Evolutionary conservation across 73 alveolate species (phyloP).

Genomic region (Symbiodinium natans): DNA sequence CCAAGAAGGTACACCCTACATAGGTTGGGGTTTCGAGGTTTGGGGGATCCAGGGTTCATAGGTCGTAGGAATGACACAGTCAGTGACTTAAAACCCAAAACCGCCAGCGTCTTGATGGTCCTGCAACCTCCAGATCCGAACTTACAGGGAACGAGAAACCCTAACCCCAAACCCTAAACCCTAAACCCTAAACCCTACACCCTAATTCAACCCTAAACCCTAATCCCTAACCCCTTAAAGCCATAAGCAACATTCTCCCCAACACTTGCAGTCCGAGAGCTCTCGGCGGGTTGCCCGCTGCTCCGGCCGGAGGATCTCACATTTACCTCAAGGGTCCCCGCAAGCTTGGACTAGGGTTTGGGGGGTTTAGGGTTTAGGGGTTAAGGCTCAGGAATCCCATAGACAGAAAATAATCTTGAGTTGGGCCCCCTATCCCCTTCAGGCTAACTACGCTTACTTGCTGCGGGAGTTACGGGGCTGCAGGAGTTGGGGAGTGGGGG

Average conservation of each 20-base stretch:
- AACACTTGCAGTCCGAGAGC: constrained; percentile 5
- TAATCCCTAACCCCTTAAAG: background rate
- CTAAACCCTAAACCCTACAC: background rate
- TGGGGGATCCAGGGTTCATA: no score
- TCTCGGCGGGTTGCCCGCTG: constrained; percentile 89
- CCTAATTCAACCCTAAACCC: background rate
- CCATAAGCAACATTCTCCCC: no score
- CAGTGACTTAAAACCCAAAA: no score
- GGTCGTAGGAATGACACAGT: no score
- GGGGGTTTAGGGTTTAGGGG: background rate
- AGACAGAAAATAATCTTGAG: no score
- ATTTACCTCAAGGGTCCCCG: constrained; percentile 21
- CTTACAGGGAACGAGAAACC: no score
- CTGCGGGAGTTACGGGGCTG: background rate
- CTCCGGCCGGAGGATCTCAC: constrained; percentile 84
- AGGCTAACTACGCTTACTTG: no score
- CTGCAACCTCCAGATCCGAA: no score
- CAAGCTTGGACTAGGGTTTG: background rate
- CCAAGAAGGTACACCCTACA: no score
- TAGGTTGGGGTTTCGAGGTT: no score
- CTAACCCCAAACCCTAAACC: background rate
- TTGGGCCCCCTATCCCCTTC: no score
- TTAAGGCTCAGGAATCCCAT: background rate
- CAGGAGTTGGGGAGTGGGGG: background rate
- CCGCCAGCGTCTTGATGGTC: no score